Evolutionary conservation across 345 rosid species (phyloP), one percentile per base, ranked within the genome.

Genomic region (Sapria himalayana): DNA sequence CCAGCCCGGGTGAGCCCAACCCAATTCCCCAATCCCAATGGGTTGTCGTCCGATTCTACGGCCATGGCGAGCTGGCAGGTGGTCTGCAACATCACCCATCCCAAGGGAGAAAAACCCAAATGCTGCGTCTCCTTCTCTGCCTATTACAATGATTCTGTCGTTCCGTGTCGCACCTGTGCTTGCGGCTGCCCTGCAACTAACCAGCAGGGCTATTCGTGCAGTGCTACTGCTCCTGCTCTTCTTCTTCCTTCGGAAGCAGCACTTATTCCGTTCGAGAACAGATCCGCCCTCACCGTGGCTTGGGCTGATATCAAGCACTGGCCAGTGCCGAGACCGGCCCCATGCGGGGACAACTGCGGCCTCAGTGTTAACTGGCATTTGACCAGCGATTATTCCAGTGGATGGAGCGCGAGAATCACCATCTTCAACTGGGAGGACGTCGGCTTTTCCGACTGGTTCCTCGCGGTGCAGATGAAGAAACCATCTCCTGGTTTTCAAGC

Each of bases 61-160:
- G 86, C 69, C 2, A 64, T 77, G 59, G 86, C 86, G 0, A 89
- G 92, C 54, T 89, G 93, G 98, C 98, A 84, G 65, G 70, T 89
- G 14, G 95, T 79, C 22, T 89, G 98, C 68, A 89, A 89, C 57
- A 89, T 89, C 50, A 72, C 78, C 32, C 72, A 66, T 38, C 78
- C 86, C 27, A 49, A 76, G 66, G 85, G 74, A 2, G 62, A 45
- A 1, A 59, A 60, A 44, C 95, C 92, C 13, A 67, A 51, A 41
- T 89, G 93, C 41, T 89, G 95, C 15, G 98, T 84, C 5, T 74
- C 98, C 1, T 89, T 89, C 56, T 89, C 98, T 43, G 63, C 98
- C 22, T 89, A 76, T 70, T 71, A 65, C 65, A 84, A 79, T 38
- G 98, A 82, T 16, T 89, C 98, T 0, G 62, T 81, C 35, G 51